phyloP scores from a whole-genome alignment of 2,329 filamentous ascomycete genomes.

The Aspergillus oerlinghausenensis region DNA sequence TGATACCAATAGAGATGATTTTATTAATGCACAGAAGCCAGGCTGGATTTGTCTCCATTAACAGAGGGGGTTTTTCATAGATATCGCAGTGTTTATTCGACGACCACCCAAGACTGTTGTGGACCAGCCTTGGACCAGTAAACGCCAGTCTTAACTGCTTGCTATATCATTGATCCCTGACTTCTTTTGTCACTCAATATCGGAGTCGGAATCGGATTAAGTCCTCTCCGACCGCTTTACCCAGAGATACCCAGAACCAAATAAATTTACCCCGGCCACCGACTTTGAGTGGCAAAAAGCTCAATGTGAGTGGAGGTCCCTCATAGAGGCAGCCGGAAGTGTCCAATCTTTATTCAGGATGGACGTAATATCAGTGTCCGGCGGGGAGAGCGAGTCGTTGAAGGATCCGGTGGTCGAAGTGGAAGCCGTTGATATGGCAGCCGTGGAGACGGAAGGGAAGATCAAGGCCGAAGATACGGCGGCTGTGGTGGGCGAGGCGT shows the following conservation, averaged over 20 bases:
- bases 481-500: slow-evolving; percentile 28
- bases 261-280: slow-evolving; percentile 22
- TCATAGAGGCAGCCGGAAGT: slow-evolving; percentile 29
- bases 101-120: not conserved
- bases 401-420: slow-evolving; percentile 35
- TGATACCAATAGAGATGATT: slow-evolving; percentile 29
- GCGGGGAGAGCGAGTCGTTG: slow-evolving; percentile 28
- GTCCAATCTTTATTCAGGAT: slow-evolving; percentile 32
- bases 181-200: slow-evolving; percentile 3
- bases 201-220: slow-evolving; percentile 28
- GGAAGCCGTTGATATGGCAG: slow-evolving; percentile 28
- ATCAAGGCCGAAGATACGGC: slow-evolving; percentile 22
- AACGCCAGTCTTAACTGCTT: no score
- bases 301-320: slow-evolving; percentile 27
- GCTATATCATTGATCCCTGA: not conserved
- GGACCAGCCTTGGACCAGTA: not conserved
- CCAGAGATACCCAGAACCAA: slow-evolving; percentile 22
- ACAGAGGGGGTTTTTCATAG: not conserved
- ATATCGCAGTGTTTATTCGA: not conserved
- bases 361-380: slow-evolving; percentile 35
- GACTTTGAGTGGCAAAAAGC: slow-evolving; percentile 23
- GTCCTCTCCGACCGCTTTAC: slow-evolving; percentile 20
- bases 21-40: not conserved
- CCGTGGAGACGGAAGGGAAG: slow-evolving; percentile 16
- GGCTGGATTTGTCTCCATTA: not conserved